Conservation (phyloP, 139 green algal species). For the Closterium sp. region DNA sequence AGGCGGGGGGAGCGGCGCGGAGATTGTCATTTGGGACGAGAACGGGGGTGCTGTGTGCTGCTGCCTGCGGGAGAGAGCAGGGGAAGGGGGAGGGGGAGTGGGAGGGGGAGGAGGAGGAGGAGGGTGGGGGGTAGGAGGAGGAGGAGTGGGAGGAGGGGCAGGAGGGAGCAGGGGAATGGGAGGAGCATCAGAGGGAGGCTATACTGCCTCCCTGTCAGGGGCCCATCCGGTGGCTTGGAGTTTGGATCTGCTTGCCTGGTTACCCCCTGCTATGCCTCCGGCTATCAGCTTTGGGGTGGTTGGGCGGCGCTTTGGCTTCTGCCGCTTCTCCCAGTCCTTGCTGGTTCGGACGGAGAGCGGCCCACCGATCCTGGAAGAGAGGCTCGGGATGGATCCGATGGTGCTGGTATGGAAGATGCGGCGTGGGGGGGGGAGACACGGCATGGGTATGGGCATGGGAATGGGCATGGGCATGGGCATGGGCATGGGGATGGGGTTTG, state of each 20-base stretch:
- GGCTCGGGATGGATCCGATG: background rate
- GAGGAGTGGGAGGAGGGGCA: background rate
- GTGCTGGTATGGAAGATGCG: background rate
- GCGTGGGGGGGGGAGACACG: background rate
- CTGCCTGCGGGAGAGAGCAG: background rate
- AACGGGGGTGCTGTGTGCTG: background rate
- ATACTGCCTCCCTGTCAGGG: no score
- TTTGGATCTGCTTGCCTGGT: background rate
- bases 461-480: background rate
- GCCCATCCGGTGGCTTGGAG: background rate
- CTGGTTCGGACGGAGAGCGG: background rate
- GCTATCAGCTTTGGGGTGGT: background rate
- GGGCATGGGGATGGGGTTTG: background rate
- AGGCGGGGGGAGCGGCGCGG: no score
- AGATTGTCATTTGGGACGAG: background rate
- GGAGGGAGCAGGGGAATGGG: no score
- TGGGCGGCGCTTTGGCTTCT: background rate
- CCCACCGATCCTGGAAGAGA: background rate
- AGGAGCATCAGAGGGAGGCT: no score
- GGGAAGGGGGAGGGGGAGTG: background rate
- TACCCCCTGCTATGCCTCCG: background rate
- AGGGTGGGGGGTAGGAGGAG: no score
- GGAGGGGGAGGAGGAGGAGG: background rate
- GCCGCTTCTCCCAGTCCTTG: background rate
- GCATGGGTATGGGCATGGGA: background rate